phyloP scores from a whole-genome alignment of 1,139 yeast genomes.

The Taphrina wiesneri region DNA sequence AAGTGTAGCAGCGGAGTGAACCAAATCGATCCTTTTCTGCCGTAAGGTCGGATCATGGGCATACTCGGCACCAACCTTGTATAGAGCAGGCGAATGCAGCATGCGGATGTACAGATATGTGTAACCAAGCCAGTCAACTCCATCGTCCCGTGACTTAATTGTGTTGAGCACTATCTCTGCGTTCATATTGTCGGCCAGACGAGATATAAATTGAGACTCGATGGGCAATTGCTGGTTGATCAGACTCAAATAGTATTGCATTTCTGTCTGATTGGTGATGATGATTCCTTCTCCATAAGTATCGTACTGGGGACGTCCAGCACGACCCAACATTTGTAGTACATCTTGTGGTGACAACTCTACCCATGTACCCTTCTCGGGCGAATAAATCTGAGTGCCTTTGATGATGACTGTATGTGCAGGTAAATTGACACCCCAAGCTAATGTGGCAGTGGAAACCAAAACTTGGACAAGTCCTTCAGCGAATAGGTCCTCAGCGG shows the following conservation, averaged over 20 bases:
- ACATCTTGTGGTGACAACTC: slow-evolving; percentile 92
- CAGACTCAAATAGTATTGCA: slow-evolving; percentile 84
- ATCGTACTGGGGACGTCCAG: slow-evolving; percentile 95
- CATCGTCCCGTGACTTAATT: slow-evolving; percentile 62
- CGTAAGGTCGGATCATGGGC: slow-evolving; percentile 54
- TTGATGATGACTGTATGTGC: slow-evolving; percentile 95
- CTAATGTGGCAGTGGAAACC: slow-evolving; percentile 92
- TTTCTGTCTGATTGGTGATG: slow-evolving; percentile 80
- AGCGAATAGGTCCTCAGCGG: slow-evolving; percentile 83
- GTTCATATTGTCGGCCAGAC: slow-evolving; percentile 71
- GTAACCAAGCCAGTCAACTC: slow-evolving; percentile 73
- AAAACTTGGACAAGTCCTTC: slow-evolving; percentile 79
- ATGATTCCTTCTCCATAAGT: slow-evolving; percentile 91
- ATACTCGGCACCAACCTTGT: slow-evolving; percentile 72
- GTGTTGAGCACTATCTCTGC: slow-evolving; percentile 84
- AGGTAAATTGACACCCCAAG: slow-evolving; percentile 98
- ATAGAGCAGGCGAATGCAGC: slow-evolving; percentile 69
- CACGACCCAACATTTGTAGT: slow-evolving; percentile 91
- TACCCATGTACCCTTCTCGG: slow-evolving; percentile 84
- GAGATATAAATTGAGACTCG: slow-evolving; percentile 78
- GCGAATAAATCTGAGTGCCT: slow-evolving; percentile 92
- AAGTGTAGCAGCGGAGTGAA: slow-evolving; percentile 70
- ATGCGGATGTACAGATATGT: slow-evolving; percentile 81
- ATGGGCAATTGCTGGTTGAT: slow-evolving; percentile 89
- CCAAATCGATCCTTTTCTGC: slow-evolving; percentile 64